Evolutionary conservation across 2,329 filamentous ascomycete species (phyloP).

Genomic region (Cyclaneusma minus): DNA sequence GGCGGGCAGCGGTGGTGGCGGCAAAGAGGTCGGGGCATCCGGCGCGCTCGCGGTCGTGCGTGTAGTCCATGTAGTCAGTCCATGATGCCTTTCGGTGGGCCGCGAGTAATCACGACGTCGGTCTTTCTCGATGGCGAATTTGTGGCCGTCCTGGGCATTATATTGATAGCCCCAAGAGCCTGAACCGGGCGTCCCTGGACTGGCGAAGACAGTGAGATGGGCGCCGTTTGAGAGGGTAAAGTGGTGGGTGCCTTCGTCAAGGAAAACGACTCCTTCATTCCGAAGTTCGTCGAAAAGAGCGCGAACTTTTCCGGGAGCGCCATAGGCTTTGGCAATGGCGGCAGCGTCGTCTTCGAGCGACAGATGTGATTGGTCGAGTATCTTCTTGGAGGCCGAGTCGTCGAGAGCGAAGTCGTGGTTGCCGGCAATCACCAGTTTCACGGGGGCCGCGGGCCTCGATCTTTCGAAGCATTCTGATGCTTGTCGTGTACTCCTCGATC

Average conservation of each 20-base stretch:
- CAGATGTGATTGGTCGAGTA: too few species aligned
- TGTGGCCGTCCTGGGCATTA: conserved; percentile 8
- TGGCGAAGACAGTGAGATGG: conserved; percentile 17
- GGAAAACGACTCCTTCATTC: conserved; percentile 16
- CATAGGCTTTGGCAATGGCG: conserved; percentile 7
- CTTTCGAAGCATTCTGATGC: too few species aligned
- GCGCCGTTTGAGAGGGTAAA: conserved; percentile 17
- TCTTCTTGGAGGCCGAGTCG: too few species aligned
- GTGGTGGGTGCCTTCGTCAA: conserved; percentile 16
- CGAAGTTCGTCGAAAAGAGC: too few species aligned
- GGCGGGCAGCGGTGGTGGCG: too few species aligned
- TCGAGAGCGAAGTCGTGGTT: conserved; percentile 19
- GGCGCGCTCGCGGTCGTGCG: conserved; percentile 25
- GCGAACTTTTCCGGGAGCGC: too few species aligned
- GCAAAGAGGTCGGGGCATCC: too few species aligned
- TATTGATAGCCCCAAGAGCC: conserved; percentile 18
- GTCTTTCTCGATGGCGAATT: too few species aligned
- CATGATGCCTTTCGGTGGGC: too few species aligned
- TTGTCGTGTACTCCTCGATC: too few species aligned
- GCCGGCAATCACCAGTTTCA: conserved; percentile 22
- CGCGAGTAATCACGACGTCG: too few species aligned
- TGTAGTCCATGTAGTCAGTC: conserved; percentile 7
- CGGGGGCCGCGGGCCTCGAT: too few species aligned
- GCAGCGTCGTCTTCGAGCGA: conserved; percentile 12
- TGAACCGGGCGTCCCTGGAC: conserved; percentile 19